Evolutionary conservation across 2,329 filamentous ascomycete genomes (phyloP).

Genomic region (Penicillium palitans): DNA sequence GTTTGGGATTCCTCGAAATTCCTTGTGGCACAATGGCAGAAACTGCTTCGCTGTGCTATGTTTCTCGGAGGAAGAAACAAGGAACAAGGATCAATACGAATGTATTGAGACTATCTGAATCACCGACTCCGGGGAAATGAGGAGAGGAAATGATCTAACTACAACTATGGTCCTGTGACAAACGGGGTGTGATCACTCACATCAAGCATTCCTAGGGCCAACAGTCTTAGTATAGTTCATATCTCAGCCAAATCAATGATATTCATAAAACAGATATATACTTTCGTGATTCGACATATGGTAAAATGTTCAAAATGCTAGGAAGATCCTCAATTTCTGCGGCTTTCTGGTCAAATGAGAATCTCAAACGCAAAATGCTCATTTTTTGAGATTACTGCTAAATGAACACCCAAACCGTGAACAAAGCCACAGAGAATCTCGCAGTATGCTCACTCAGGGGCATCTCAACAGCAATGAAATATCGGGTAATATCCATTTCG

Average conservation of each 20-base stretch:
- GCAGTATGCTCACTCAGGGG: background rate
- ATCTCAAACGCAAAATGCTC: background rate
- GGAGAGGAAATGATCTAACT: background rate
- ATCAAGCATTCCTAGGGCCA: too few relatives aligned
- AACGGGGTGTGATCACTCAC: background rate
- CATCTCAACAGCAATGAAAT: background rate
- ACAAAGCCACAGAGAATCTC: too few relatives aligned
- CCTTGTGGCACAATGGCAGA: background rate
- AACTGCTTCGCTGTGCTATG: background rate
- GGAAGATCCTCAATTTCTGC: too few relatives aligned
- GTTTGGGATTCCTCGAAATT: background rate
- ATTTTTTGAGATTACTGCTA: background rate
- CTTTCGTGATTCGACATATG: too few relatives aligned
- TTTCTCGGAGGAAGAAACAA: background rate
- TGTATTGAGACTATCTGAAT: background rate
- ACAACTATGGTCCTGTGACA: background rate
- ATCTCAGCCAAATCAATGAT: background rate
- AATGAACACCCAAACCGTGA: background rate
- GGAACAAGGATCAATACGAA: background rate
- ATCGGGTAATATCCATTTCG: background rate
- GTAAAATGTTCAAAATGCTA: background rate
- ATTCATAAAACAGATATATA: background rate
- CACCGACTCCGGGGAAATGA: background rate
- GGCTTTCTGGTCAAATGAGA: too few relatives aligned
- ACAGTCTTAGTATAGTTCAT: background rate